A percentile compares a stretch with the other conserved stretches of the same genome.
Evolutionary conservation across 768 basidiomycete genomes (phyloP).

Genomic region (Lentinula detonsa): DNA sequence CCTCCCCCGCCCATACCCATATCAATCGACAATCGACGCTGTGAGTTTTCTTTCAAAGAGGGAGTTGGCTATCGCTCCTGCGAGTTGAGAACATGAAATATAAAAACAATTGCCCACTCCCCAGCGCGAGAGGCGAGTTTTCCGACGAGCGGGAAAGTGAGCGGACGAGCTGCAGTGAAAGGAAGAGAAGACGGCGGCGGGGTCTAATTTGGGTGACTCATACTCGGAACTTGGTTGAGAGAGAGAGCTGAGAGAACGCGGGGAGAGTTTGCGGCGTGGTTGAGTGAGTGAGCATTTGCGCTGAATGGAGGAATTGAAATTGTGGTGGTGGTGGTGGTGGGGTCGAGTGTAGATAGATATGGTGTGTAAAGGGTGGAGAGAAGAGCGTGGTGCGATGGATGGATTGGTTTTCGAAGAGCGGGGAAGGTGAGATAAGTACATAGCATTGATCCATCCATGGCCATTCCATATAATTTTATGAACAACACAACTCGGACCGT

Average conservation of each 20-base stretch:
- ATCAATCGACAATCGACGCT: no score
- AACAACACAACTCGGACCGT: conserved; percentile 25
- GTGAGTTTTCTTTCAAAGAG: conserved; percentile 45
- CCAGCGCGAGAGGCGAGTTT: conserved; percentile 45
- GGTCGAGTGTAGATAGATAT: conserved; percentile 65
- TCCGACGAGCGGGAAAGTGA: conserved; percentile 49
- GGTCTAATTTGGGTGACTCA: conserved; percentile 61
- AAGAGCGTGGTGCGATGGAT: conserved; percentile 71
- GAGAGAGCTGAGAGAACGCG: conserved; percentile 53
- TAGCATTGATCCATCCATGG: conserved; percentile 60
- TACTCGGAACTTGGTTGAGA: conserved; percentile 51
- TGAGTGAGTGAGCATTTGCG: conserved; percentile 41
- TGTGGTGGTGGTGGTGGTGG: conserved; percentile 39
- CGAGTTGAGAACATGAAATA: conserved; percentile 33
- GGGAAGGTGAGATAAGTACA: conserved; percentile 34
- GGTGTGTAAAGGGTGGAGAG: conserved; percentile 53
- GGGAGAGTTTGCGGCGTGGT: no score
- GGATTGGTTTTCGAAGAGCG: conserved; percentile 55
- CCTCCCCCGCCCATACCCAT: conserved; percentile 51
- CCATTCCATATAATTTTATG: conserved; percentile 53
- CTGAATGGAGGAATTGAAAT: conserved; percentile 63
- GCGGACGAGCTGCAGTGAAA: conserved; percentile 15
- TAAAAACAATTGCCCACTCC: conserved; percentile 58
- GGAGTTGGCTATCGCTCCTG: conserved; percentile 59
- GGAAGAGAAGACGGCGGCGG: conserved; percentile 31